These are phyloP conservation scores for Stagonosporopsis tanaceti DNA, from an alignment of 2,329 filamentous ascomycete genomes.

Conservation along the genomic window DNA sequence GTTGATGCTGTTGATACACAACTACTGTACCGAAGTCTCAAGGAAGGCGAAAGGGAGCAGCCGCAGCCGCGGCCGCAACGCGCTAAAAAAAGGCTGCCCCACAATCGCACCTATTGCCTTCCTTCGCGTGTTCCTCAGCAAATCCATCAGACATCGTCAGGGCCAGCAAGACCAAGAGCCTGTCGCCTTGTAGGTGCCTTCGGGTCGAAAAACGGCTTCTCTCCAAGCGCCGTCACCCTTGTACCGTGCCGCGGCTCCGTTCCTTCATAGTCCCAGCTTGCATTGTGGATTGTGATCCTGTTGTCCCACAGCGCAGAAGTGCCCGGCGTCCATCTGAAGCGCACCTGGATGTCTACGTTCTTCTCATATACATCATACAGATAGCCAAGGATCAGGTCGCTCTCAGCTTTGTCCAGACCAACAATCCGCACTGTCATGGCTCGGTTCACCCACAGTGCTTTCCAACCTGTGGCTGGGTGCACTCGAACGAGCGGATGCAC, in stretches of 20 bases:
- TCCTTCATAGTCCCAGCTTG: slow-evolving; percentile 76
- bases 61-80: slow-evolving; percentile 1
- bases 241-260: slow-evolving; percentile 74
- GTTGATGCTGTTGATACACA: not conserved
- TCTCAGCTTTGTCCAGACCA: slow-evolving; percentile 73
- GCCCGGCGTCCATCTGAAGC: slow-evolving; percentile 73
- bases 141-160: slow-evolving; percentile 60
- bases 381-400: slow-evolving; percentile 72
- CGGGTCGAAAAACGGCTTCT: slow-evolving; percentile 73
- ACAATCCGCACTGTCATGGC: slow-evolving; percentile 74
- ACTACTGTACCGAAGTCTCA: not conserved
- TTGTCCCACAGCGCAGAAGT: slow-evolving; percentile 78
- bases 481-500: slow-evolving; percentile 73
- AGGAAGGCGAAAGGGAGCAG: slow-evolving; percentile 4
- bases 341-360: slow-evolving; percentile 75
- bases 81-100: slow-evolving; percentile 1
- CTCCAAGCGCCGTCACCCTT: slow-evolving; percentile 73
- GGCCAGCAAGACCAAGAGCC: slow-evolving; percentile 69
- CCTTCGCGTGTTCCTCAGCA: slow-evolving; percentile 7
- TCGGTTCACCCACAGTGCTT: slow-evolving; percentile 75
- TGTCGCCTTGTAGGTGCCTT: slow-evolving; percentile 72
- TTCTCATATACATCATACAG: slow-evolving; percentile 73
- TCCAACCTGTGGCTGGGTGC: slow-evolving; percentile 78
- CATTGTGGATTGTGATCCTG: slow-evolving; percentile 76
- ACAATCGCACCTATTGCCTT: slow-evolving; percentile 7